These are phyloP conservation scores for Gryganskiella cystojenkinii DNA, from an alignment of 192 early-diverging fungal species.

Conservation along the genomic window DNA sequence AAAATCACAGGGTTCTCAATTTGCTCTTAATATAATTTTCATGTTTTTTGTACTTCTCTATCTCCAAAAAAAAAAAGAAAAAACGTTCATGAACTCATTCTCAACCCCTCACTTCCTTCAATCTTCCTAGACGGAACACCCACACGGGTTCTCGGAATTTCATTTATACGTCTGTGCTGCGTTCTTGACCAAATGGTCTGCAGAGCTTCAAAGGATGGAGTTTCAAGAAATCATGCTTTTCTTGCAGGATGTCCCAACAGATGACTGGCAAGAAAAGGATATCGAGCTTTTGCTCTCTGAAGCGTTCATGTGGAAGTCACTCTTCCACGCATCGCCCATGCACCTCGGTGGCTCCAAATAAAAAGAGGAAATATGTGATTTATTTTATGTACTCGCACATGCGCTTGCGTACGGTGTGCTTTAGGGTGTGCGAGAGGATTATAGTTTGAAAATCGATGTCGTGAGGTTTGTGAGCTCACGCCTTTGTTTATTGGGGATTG, in stretches of 20 bases:
- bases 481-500: neutral
- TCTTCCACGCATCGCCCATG: conserved; percentile 92
- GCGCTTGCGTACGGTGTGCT: too few species aligned
- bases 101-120: neutral
- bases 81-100: neutral
- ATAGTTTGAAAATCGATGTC: neutral
- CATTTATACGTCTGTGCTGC: conserved; percentile 99
- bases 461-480: neutral
- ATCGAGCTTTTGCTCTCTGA: conserved; percentile 95
- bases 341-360: conserved; percentile 68
- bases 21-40: too few species aligned
- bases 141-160: conserved; percentile 94
- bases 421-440: too few species aligned
- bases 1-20: too few species aligned
- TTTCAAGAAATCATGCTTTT: conserved; percentile 96
- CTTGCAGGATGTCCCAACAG: conserved; percentile 89
- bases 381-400: neutral
- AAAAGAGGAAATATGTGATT: neutral
- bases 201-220: conserved; percentile 85
- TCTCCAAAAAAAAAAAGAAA: too few species aligned
- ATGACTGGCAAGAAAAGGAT: conserved; percentile 89
- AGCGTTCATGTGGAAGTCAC: conserved; percentile 96
- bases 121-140: conserved; percentile 75
- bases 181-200: conserved; percentile 96
- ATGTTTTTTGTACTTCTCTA: too few species aligned